These are phyloP conservation scores for Podaxis sp. DNA, from an alignment of 768 basidiomycete genomes.

Conservation along the genomic window DNA sequence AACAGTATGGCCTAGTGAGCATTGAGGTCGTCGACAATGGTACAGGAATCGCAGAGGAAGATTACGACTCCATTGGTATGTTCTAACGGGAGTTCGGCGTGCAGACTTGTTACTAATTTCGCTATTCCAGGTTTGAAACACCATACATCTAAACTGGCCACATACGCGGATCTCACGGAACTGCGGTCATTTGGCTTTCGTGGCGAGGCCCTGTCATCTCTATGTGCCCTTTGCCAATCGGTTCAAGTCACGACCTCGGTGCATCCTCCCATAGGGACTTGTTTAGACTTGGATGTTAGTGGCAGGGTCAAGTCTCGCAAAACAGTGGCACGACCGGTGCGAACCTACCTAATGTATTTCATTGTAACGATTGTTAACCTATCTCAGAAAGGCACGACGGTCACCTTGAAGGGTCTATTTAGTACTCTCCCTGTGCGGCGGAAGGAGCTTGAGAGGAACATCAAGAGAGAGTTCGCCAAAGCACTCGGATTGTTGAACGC, in stretches of 20 bases:
- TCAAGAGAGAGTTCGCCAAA: constrained; percentile 88
- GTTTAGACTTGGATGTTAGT: constrained; percentile 67
- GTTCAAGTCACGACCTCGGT: constrained; percentile 78
- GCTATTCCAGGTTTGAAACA: constrained; percentile 73
- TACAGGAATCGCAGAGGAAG: constrained; percentile 72
- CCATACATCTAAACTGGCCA: constrained; percentile 87
- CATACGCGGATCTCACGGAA: constrained; percentile 68
- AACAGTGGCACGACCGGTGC: constrained; percentile 77
- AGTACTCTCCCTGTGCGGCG: constrained; percentile 83
- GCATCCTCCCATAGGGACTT: constrained; percentile 73
- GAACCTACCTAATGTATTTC: neutral
- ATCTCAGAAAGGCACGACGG: constrained; percentile 81
- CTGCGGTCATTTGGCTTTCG: constrained; percentile 91
- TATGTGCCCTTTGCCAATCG: constrained; percentile 79
- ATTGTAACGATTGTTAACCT: constrained; percentile 5
- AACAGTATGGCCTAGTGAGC: constrained; percentile 77
- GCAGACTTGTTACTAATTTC: constrained; percentile 5
- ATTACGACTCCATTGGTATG: constrained; percentile 80
- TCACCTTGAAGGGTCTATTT: constrained; percentile 72
- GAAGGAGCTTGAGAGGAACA: constrained; percentile 87
- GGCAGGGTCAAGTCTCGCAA: constrained; percentile 59
- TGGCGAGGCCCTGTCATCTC: constrained; percentile 92
- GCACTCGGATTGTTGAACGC: constrained; percentile 79
- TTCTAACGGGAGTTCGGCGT: constrained; percentile 3
- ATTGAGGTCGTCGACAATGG: constrained; percentile 96